Conservation (phyloP, 2,329 filamentous ascomycete species). For the Colletotrichum cuscutae region DNA sequence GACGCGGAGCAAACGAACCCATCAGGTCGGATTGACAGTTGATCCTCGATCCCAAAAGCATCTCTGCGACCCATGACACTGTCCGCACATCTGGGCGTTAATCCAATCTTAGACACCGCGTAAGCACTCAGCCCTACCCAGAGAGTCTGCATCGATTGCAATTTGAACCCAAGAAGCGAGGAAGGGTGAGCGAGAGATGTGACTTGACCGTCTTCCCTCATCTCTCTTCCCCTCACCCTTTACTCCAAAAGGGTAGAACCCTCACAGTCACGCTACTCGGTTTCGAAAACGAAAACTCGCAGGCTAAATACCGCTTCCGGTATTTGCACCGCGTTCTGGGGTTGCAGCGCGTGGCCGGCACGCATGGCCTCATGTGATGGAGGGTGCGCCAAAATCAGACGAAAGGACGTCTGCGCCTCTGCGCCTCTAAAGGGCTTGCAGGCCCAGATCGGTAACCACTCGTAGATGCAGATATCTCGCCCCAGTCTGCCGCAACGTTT, state of each 20-base stretch:
- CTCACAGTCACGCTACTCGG: not conserved
- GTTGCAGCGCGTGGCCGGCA: constrained; percentile 6
- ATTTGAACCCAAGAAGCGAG: not conserved
- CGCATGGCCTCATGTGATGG: constrained; percentile 11
- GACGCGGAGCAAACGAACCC: constrained; percentile 25
- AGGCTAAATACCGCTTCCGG: constrained; percentile 1
- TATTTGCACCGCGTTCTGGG: not conserved
- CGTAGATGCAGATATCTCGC: not conserved
- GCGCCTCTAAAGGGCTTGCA: not conserved
- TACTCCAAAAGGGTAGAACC: not conserved
- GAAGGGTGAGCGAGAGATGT: not conserved
- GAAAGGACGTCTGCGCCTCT: not conserved
- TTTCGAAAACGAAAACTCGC: not conserved
- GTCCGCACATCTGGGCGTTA: not conserved
- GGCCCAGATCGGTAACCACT: constrained; percentile 14
- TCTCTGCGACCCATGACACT: constrained; percentile 3
- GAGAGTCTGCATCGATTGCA: constrained; percentile 4
- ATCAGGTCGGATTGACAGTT: constrained; percentile 29
- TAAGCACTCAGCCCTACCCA: constrained; percentile 17
- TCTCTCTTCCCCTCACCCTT: not conserved
- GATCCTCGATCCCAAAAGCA: constrained; percentile 3
- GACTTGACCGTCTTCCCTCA: not conserved
- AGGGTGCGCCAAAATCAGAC: constrained; percentile 22
- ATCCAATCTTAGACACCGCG: not conserved
- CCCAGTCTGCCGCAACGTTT: not conserved